These are phyloP conservation scores for Brassica juncea DNA, from an alignment of 345 rosid species.

Conservation along the genomic window DNA sequence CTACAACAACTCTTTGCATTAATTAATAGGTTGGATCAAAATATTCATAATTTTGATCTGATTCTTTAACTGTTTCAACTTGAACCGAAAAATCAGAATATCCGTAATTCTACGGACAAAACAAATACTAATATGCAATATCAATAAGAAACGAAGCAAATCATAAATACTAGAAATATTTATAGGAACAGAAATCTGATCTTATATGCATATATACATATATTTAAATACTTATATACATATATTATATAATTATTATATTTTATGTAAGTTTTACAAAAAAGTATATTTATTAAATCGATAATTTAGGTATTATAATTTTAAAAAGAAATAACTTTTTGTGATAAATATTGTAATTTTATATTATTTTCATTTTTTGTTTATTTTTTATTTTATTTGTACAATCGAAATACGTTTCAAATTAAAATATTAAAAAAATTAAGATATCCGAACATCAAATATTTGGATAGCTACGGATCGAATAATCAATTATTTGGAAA, in stretches of 20 bases:
- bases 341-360: too few relatives aligned
- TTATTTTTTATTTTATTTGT: too few relatives aligned
- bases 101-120: neutral
- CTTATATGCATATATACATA: neutral
- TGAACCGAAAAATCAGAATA: neutral
- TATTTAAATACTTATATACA: too few relatives aligned
- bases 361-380: too few relatives aligned
- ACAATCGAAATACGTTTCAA: too few relatives aligned
- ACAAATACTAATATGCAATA: neutral
- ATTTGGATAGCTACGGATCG: neutral
- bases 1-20: slow-evolving; percentile 21
- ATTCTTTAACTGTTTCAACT: neutral
- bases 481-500: too few relatives aligned
- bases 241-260: too few relatives aligned
- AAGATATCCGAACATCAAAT: neutral
- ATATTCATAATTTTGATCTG: neutral
- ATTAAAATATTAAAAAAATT: too few relatives aligned
- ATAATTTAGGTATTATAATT: too few relatives aligned
- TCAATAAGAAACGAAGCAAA: too few relatives aligned
- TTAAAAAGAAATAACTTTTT: neutral
- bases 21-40: neutral
- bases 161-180: too few relatives aligned
- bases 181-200: neutral
- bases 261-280: neutral
- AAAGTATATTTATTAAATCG: too few relatives aligned